Evolutionary conservation across 768 basidiomycete genomes (phyloP), one percentile per base, ranked within the genome.

Genomic region (Amanita rimosa): DNA sequence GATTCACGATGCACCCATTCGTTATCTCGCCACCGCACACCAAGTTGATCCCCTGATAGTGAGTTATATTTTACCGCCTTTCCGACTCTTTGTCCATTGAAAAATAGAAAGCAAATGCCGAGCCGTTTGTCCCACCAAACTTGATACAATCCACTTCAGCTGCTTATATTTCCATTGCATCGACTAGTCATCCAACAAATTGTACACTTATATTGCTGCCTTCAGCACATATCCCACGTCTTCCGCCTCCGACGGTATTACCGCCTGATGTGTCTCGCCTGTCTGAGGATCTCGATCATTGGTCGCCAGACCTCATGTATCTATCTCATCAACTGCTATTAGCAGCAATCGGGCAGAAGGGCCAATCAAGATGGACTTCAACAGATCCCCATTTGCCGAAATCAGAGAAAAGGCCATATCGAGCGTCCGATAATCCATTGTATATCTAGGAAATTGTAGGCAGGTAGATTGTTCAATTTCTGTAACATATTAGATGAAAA

Each of bases 91-190:
- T 29, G 3, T 29, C 6, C 22, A 31, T 27, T n/a, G 9, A 21
- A 19, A 42, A 29, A 21, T 36, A 76, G 73, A 59, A 61, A 49
- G 52, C 58, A 3, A 55, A 61, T 16, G 62, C 67, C 0, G 54
- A 69, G 44, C 59, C 58, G 1, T 79, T 79, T 46, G 56, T 67
- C 2, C 73, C 79, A 3, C 81, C 81, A 13, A 82, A 82, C 53
- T 65, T 83, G 29, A 57, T 80, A 39, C 74, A 72, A 52, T 70
- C 72, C 4, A 71, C 75, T 1, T 71, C 78, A 0, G 78, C 81
- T 4, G 68, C 79, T 1, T 66, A 82, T 51, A 58, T 82, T 48
- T 64, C 72, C 11, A 57, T 71, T 11, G 26, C 22, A 37, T 57
- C 68, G 7, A 56, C 53, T 47, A 51, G 60, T 37, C 41, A 46